Evolutionary conservation across 768 basidiomycete genomes (phyloP), one percentile per base, ranked within the genome.

Genomic region (Calocybe cyanea): DNA sequence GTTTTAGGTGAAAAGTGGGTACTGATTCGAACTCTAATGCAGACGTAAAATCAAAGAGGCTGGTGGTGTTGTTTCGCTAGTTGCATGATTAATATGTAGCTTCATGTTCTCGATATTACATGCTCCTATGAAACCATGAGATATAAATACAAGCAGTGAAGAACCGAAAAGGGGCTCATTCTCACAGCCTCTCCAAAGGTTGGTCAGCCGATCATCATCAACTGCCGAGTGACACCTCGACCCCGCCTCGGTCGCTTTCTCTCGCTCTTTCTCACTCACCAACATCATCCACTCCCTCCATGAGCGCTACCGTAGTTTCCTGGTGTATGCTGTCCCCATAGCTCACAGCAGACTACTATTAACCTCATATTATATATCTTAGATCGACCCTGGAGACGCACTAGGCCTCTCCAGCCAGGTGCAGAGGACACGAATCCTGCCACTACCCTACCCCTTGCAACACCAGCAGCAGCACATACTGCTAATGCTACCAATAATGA

Each of bases 31-130:
- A n/a, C n/a, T n/a, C n/a, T n/a, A n/a, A 14, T 42, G 25, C 43
- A 79, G 75, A 60, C 62, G 59, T 50, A 92, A 92, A 71, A 92
- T 92, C 76, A 92, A 90, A 73, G 92, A 85, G 71, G 90, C 88
- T 50, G 92, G 92, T 49, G 92, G 92, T 62, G 93, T 95, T 61
- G 92, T 99, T 57, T 82, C 83, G 70, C 78, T 97, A 59, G 73
- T 93, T 61, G 95, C 95, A 67, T 98, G 80, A 73, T 61, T 49
- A 32, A 52, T 6, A 6, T 28, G 54, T 50, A 58, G 50, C 45
- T 38, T 41, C 47, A 53, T 63, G 58, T 53, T 58, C 50, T 58
- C 57, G 43, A 28, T 63, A 58, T 59, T 53, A 52, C 17, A 18
- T 18, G 49, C 52, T 34, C 24, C 36, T 50, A 48, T 28, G 25